phyloP scores from a whole-genome alignment of 805 yeast species.

The Candida endomychidarum region DNA sequence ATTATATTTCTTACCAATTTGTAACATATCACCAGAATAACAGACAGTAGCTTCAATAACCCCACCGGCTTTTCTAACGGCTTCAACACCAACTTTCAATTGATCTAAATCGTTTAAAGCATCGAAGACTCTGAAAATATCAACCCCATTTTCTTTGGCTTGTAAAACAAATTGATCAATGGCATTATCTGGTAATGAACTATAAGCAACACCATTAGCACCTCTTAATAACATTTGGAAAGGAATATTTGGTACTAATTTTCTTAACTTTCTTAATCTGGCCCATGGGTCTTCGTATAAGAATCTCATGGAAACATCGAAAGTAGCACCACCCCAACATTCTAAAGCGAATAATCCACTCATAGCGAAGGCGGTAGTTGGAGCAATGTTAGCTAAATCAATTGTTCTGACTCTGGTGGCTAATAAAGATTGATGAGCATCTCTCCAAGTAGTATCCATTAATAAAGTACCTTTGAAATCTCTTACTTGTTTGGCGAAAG shows the following conservation, averaged over 20 bases:
- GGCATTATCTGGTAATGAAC: conserved; percentile 97
- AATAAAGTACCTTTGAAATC: conserved; percentile 79
- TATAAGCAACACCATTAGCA: conserved; percentile 98
- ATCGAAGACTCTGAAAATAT: conserved; percentile 96
- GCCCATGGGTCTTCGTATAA: conserved; percentile 99
- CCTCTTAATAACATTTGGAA: conserved; percentile 99
- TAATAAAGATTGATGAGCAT: conserved; percentile 95
- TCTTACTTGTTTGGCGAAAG: conserved; percentile 86
- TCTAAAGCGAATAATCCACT: conserved; percentile 92
- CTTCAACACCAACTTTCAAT: conserved; percentile 95
- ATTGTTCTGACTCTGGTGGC: conserved; percentile 97
- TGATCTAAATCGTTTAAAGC: conserved; percentile 97
- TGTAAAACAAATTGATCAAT: conserved; percentile 94
- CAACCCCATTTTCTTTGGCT: conserved; percentile 96
- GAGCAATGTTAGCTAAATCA: conserved; percentile 89
- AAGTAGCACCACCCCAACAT: conserved; percentile 99
- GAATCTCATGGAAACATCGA: conserved; percentile 98
- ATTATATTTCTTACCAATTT: conserved; percentile 94
- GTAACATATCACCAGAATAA: conserved; percentile 98
- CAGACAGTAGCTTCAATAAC: conserved; percentile 98
- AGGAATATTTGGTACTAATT: conserved; percentile 94
- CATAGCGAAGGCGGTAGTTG: conserved; percentile 87
- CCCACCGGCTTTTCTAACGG: conserved; percentile 98
- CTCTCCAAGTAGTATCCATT: conserved; percentile 99
- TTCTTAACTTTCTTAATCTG: conserved; percentile 83